Evolutionary conservation across 176 grass and related monocot species (phyloP), one percentile per base, ranked within the genome.

Genomic region (Dactylis glomerata): DNA sequence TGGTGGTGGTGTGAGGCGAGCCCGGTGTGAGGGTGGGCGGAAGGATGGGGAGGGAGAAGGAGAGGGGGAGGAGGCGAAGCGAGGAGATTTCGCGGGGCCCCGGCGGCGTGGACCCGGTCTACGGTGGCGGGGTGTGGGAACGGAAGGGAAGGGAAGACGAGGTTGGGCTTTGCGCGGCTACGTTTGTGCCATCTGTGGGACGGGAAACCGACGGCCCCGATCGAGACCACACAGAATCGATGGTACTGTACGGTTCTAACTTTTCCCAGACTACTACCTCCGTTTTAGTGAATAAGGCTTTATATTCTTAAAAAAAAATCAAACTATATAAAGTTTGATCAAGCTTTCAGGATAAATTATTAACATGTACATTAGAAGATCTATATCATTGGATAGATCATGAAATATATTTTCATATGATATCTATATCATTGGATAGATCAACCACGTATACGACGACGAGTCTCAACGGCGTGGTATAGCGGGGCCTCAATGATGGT

Each of bases 81-180:
- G 88, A 45, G 55, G 64, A 83, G 84, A 96, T 95, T 91, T 91
- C 76, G 83, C 76, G 81, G 81, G 81, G 70, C 62, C 75, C 75
- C 54, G 20, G 9, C 20, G 83, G 17, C 64, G 75, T 80, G 57
- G 55, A 45, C 67, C 67, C 76, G 44, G 75, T 78, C 38, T 42
- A 63, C 0, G 27, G 1, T 31, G 15, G 9, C 6, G 28, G 15
- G 27, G 69, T 47, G 69, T 73, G 70, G 70, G 26, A 73, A 73
- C 23, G 68, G 12, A 37, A 7, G 68, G n/a, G 38, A 24, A 41
- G 64, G 62, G 32, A 24, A 6, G 5, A 1, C 37, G 68, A 72
- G 68, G 40, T 72, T 59, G n/a, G n/a, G n/a, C n/a, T n/a, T n/a
- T n/a, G 24, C 44, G 78, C 78, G 79, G 59, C 61, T 34, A n/a